Percentiles rank a stretch among this genome's conserved stretches.
phyloP scores from a whole-genome alignment of 306 rosid species.

The Quercus glauca region DNA sequence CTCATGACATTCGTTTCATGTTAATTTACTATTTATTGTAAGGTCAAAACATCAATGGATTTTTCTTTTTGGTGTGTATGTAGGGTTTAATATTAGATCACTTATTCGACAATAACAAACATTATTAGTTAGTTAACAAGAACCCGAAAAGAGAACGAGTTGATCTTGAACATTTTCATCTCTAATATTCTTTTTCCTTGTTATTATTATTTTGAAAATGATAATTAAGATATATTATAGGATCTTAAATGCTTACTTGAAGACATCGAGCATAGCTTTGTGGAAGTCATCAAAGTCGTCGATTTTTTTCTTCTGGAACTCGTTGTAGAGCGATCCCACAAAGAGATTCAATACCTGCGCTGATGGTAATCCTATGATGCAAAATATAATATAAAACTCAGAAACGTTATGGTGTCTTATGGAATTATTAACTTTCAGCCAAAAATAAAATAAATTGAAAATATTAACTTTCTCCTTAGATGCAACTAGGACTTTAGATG shows the following conservation, averaged over 20 bases:
- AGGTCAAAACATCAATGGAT: no score
- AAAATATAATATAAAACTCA: conserved; percentile 13
- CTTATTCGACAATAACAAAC: no score
- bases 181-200: background rate
- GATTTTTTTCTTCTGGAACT: conserved; percentile 27
- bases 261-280: conserved; percentile 55
- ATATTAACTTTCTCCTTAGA: background rate
- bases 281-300: conserved; percentile 27
- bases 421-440: no score
- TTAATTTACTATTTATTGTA: no score
- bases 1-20: no score
- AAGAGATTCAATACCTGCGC: conserved; percentile 13
- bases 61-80: no score
- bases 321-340: conserved; percentile 31
- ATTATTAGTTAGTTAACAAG: no score
- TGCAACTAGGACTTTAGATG: no score
- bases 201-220: background rate
- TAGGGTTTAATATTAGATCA: no score
- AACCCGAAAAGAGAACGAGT: no score
- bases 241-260: conserved; percentile 40
- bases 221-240: background rate
- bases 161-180: background rate
- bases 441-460: background rate
- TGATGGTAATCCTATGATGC: conserved; percentile 32
- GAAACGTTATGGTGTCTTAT: background rate